phyloP scores from a whole-genome alignment of 2,329 filamentous ascomycete genomes.

The Ophiosphaerella korrae region DNA sequence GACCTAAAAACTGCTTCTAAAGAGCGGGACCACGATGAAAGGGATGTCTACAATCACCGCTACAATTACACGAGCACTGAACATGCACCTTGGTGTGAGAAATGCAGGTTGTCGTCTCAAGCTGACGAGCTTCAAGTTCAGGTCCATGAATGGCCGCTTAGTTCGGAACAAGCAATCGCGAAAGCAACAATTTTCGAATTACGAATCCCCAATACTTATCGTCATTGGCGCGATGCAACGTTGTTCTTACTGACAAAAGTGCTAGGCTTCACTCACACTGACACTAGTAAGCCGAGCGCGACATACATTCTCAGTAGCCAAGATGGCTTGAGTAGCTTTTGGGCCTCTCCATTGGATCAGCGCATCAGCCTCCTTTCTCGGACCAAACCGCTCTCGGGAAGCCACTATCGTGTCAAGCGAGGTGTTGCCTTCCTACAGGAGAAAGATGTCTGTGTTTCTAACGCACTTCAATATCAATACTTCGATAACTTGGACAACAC shows the following conservation, averaged over 20 bases:
- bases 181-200: too few species aligned
- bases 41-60: too few species aligned
- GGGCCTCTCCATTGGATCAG: constrained; percentile 1
- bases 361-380: constrained; percentile 43
- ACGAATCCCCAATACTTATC: too few species aligned
- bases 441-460: constrained; percentile 51
- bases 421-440: constrained; percentile 31
- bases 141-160: background rate
- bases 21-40: too few species aligned
- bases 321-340: constrained; percentile 3
- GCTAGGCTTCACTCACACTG: constrained; percentile 25
- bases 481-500: constrained; percentile 20
- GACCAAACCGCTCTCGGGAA: constrained; percentile 42
- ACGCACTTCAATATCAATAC: constrained; percentile 50
- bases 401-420: constrained; percentile 40
- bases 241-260: constrained; percentile 50
- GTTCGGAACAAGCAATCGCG: too few species aligned
- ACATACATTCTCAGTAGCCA: constrained; percentile 14
- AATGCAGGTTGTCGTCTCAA: constrained; percentile 6
- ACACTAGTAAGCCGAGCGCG: background rate
- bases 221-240: constrained; percentile 47
- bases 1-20: constrained; percentile 12
- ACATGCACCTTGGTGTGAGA: constrained; percentile 6
- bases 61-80: too few species aligned
- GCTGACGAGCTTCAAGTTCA: background rate